These are phyloP conservation scores for Aureobasidium sp. DNA, from an alignment of 2,329 filamentous ascomycete species.

Conservation along the genomic window DNA sequence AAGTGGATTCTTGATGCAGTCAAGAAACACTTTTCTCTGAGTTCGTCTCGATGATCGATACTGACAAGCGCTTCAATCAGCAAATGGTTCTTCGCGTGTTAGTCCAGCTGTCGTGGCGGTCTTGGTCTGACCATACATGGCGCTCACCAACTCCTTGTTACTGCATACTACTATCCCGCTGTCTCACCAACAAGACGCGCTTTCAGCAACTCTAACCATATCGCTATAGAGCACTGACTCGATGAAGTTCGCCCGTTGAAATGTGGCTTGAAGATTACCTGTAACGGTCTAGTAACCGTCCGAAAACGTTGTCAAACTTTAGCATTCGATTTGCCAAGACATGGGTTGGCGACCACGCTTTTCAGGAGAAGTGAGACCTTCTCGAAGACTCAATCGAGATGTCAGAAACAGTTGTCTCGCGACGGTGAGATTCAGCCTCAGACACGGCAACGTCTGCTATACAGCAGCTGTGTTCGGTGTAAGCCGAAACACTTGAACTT, in stretches of 20 bases:
- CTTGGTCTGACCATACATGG: neutral
- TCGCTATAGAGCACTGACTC: slow-evolving; percentile 1
- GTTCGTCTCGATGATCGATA: neutral
- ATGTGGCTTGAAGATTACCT: neutral
- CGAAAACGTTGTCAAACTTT: slow-evolving; percentile 7
- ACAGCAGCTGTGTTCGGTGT: neutral
- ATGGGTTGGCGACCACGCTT: neutral
- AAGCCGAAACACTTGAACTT: slow-evolving; percentile 7
- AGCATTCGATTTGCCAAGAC: neutral
- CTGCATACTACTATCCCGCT: neutral
- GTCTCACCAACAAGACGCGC: slow-evolving; percentile 8
- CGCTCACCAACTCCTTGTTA: neutral
- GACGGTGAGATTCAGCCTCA: neutral
- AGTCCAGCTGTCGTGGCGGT: neutral
- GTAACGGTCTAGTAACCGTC: slow-evolving; percentile 7
- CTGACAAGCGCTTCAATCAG: neutral
- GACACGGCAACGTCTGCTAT: neutral
- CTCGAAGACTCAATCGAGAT: neutral
- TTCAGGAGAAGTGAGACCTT: neutral
- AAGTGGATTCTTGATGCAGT: neutral
- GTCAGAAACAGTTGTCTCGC: neutral
- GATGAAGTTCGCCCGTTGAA: neutral
- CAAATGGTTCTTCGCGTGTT: neutral
- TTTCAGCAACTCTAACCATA: neutral
- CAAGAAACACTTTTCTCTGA: neutral